phyloP scores from a whole-genome alignment of 768 basidiomycete species.

The Phaeotremella skinneri region DNA sequence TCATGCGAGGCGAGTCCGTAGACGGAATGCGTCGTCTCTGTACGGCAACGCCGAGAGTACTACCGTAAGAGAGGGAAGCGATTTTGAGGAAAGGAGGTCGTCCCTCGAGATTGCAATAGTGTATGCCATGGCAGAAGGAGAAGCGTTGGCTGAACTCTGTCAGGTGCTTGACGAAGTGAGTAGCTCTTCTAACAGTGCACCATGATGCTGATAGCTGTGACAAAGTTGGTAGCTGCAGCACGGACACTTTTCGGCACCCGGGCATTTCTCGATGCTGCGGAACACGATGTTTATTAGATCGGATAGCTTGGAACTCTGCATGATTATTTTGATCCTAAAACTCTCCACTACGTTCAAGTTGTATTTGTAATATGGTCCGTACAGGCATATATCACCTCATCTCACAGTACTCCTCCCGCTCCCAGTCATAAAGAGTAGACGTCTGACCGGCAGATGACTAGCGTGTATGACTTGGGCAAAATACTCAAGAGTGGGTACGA shows the following conservation, averaged over 20 bases:
- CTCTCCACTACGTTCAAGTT: no score
- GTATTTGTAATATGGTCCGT: no score
- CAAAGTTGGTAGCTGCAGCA: conserved; percentile 36
- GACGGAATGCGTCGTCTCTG: conserved; percentile 2
- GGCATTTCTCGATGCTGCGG: conserved; percentile 24
- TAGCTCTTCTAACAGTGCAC: neutral
- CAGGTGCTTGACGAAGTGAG: conserved; percentile 48
- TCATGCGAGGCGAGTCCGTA: conserved; percentile 22
- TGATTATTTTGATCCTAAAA: no score
- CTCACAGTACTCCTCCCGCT: no score
- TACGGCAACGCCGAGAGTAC: neutral
- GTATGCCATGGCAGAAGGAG: conserved; percentile 50
- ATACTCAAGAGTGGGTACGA: no score
- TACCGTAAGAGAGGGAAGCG: neutral
- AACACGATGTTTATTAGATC: neutral
- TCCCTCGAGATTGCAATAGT: conserved; percentile 39
- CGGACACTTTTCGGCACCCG: conserved; percentile 44
- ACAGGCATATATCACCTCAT: no score
- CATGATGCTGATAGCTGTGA: conserved; percentile 6
- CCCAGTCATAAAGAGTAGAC: no score
- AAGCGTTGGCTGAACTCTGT: conserved; percentile 45
- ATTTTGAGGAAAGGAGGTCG: neutral
- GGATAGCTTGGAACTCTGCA: neutral
- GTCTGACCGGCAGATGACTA: no score
- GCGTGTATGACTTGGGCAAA: no score